Conservation (phyloP, 2,329 filamentous ascomycete genomes). For the Fusarium robinianum region DNA sequence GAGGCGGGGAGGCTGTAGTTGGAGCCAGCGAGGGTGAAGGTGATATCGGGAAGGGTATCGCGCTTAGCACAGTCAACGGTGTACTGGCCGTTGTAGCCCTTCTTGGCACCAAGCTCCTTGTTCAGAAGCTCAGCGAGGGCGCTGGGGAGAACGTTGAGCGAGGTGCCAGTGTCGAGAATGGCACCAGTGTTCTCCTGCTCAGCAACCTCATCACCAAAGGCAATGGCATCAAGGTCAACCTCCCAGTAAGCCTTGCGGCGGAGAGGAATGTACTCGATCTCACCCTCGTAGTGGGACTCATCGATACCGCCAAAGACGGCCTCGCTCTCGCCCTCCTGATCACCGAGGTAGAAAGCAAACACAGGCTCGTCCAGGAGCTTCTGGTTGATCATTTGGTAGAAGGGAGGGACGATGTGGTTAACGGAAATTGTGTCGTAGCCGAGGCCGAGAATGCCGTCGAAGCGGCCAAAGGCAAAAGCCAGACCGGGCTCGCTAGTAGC, state of each 20-base stretch:
- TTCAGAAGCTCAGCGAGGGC: conserved; percentile 95
- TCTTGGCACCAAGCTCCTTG: conserved; percentile 97
- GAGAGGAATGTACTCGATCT: conserved; percentile 90
- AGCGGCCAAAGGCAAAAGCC: conserved; percentile 95
- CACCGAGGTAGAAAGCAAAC: conserved; percentile 94
- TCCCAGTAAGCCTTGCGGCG: conserved; percentile 99
- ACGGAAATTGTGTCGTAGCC: conserved; percentile 97
- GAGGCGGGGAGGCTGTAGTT: conserved; percentile 88
- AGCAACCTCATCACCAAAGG: conserved; percentile 82
- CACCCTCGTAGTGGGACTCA: conserved; percentile 77
- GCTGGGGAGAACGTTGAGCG: conserved; percentile 90
- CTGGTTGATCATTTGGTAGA: conserved; percentile 95
- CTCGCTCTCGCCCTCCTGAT: conserved; percentile 75
- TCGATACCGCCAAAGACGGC: conserved; percentile 90
- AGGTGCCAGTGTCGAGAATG: conserved; percentile 98
- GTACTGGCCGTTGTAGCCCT: conserved; percentile 97
- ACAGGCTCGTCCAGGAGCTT: conserved; percentile 87
- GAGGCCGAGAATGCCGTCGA: conserved; percentile 94
- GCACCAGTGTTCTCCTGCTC: conserved; percentile 94
- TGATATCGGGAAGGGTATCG: conserved; percentile 82
- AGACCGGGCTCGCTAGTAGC: conserved; percentile 94
- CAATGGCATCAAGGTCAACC: conserved; percentile 91
- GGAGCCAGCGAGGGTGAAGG: conserved; percentile 86
- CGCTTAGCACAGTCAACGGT: conserved; percentile 87
- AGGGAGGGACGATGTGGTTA: conserved; percentile 90